phyloP scores from a whole-genome alignment of 257 asterid species.

The Eucommia ulmoides region DNA sequence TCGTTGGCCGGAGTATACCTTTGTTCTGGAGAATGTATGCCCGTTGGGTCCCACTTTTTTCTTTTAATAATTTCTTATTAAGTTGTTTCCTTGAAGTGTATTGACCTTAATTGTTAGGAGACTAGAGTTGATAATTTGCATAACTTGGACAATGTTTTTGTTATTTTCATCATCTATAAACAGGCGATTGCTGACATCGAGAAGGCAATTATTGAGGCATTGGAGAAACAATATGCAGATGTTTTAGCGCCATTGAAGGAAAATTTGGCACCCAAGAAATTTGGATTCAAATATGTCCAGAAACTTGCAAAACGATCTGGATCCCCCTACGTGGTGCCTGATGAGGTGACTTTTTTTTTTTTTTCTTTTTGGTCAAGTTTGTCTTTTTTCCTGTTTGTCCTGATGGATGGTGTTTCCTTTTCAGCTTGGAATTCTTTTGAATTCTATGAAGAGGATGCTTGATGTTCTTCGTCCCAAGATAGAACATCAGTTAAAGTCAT shows the following conservation, averaged over 20 bases:
- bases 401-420: no score
- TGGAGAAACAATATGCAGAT: slow-evolving; percentile 47
- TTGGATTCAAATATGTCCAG: slow-evolving; percentile 39
- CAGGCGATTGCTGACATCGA: slow-evolving; percentile 48
- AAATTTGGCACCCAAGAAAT: slow-evolving; percentile 29
- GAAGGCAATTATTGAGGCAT: slow-evolving; percentile 39
- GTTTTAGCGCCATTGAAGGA: slow-evolving; percentile 37
- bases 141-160: not conserved
- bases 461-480: slow-evolving; percentile 35
- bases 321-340: slow-evolving; percentile 28
- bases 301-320: slow-evolving; percentile 34
- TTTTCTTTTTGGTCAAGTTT: slow-evolving; percentile 36
- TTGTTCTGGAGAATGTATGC: slow-evolving; percentile 38
- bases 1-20: slow-evolving; percentile 49
- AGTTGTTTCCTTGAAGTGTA: not conserved
- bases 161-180: not conserved
- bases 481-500: slow-evolving; percentile 32
- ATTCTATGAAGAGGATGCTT: slow-evolving; percentile 43
- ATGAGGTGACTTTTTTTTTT: slow-evolving; percentile 20
- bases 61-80: not conserved
- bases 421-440: slow-evolving; percentile 41
- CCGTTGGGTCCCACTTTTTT: not conserved
- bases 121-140: no score
- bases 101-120: no score
- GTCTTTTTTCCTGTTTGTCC: no score